Percentiles rank a stretch among this genome's conserved stretches.
Evolutionary conservation across 2,329 filamentous ascomycete genomes (phyloP).

Genomic region (Xylaria sp.): DNA sequence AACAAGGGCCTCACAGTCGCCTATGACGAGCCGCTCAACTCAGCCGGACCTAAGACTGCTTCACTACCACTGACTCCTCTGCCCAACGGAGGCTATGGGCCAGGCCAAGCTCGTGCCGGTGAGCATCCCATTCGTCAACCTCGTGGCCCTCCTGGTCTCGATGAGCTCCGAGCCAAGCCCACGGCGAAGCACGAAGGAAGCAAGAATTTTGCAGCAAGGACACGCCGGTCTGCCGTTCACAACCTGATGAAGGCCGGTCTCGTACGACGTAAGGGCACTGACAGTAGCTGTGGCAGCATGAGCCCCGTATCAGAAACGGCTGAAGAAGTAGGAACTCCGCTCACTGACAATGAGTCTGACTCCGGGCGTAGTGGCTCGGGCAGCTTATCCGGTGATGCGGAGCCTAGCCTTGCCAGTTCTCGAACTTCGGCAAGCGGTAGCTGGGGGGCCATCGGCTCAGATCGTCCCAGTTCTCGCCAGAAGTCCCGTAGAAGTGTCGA

Average conservation of each 20-base stretch:
- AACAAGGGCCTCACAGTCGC: slow-evolving; percentile 64
- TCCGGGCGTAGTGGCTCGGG: slow-evolving; percentile 79
- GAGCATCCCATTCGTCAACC: slow-evolving; percentile 96
- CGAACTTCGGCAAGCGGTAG: slow-evolving; percentile 78
- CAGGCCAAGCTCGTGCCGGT: slow-evolving; percentile 90
- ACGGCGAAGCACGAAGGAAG: slow-evolving; percentile 94
- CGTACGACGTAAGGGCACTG: slow-evolving; percentile 82
- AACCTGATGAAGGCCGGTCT: slow-evolving; percentile 91
- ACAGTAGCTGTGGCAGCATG: slow-evolving; percentile 79
- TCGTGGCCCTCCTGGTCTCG: slow-evolving; percentile 88
- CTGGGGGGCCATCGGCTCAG: slow-evolving; percentile 85
- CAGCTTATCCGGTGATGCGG: slow-evolving; percentile 80
- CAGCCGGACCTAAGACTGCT: slow-evolving; percentile 79
- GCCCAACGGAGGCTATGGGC: slow-evolving; percentile 84
- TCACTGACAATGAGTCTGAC: slow-evolving; percentile 80
- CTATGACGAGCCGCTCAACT: slow-evolving; percentile 62
- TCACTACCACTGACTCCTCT: slow-evolving; percentile 82
- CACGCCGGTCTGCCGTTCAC: slow-evolving; percentile 89
- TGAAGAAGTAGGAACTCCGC: slow-evolving; percentile 73
- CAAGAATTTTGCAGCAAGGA: slow-evolving; percentile 95
- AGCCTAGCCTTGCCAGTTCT: slow-evolving; percentile 76
- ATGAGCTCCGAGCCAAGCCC: slow-evolving; percentile 89
- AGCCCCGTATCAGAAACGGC: slow-evolving; percentile 88
- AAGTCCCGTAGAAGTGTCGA: slow-evolving; percentile 72
- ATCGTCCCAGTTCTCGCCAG: slow-evolving; percentile 78